phyloP scores from a whole-genome alignment of 1,139 yeast species.

The Kurtzmaniella quercitrusa region DNA sequence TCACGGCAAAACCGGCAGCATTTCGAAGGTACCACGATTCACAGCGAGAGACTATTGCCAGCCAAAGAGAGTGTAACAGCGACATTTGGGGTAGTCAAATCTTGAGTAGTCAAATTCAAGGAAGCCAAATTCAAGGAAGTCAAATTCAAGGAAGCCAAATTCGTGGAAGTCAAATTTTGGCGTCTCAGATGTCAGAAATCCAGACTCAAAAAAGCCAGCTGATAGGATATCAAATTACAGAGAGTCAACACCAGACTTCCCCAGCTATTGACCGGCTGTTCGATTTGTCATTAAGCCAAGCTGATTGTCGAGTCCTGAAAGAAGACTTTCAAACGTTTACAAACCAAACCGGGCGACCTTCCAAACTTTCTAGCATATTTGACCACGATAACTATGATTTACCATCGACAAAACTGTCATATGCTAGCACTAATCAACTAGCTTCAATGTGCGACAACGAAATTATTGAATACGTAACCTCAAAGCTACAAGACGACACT shows the following conservation, averaged over 20 bases:
- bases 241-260: not conserved
- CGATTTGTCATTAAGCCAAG: not conserved
- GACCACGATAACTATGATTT: not conserved
- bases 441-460: constrained; percentile 5
- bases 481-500: constrained; percentile 8
- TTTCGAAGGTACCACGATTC: not conserved
- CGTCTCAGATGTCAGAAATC: no score
- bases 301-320: not conserved
- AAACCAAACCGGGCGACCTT: not conserved
- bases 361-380: not conserved
- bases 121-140: not conserved
- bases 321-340: not conserved
- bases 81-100: not conserved
- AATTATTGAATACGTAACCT: constrained; percentile 1
- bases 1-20: not conserved
- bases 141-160: not conserved
- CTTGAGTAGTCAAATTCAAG: not conserved
- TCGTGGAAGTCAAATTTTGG: not conserved
- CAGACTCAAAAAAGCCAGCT: no score
- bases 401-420: not conserved
- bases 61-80: not conserved
- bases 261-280: not conserved
- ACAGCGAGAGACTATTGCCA: constrained; percentile 2
- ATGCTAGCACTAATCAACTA: not conserved
- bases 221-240: no score